Percentiles rank a stretch among this genome's conserved stretches.
Conservation (phyloP, 306 rosid genomes). For the Benincasa hispida region DNA sequence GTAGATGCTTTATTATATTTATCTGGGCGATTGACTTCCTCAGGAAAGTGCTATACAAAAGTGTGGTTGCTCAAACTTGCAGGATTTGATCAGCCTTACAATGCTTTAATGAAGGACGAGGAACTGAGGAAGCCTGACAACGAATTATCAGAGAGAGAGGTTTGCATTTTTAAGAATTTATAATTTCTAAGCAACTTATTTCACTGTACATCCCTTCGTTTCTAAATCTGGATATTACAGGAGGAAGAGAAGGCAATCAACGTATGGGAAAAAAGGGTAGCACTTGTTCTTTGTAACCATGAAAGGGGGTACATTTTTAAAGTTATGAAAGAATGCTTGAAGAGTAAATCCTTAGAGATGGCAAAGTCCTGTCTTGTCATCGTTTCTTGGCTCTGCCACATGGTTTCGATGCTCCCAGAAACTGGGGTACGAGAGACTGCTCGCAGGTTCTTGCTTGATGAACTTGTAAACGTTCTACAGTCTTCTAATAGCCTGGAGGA, state of each 20-base stretch:
- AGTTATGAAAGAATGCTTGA: constrained; percentile 69
- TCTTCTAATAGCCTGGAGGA: constrained; percentile 65
- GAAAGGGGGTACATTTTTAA: constrained; percentile 79
- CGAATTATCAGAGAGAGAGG: constrained; percentile 52
- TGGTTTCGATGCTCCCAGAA: constrained; percentile 77
- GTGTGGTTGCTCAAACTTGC: constrained; percentile 83
- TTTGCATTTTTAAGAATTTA: constrained; percentile 16
- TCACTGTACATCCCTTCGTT: constrained; percentile 1
- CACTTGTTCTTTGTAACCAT: constrained; percentile 69
- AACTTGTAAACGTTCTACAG: constrained; percentile 52
- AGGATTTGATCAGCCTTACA: constrained; percentile 73
- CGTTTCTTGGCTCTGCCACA: constrained; percentile 80
- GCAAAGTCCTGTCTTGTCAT: constrained; percentile 69
- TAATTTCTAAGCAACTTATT: constrained; percentile 12
- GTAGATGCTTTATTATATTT: constrained; percentile 58
- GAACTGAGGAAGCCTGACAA: constrained; percentile 28
- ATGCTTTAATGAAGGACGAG: constrained; percentile 52
- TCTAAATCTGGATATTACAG: constrained; percentile 22
- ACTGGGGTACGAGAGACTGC: constrained; percentile 60
- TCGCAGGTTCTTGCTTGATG: constrained; percentile 57
- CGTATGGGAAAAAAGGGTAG: constrained; percentile 72
- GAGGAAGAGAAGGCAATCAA: constrained; percentile 58
- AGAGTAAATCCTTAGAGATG: constrained; percentile 54
- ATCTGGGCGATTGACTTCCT: constrained; percentile 50
- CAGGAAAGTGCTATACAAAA: constrained; percentile 61